Conservation (phyloP, 176 grass and related monocot genomes). For the Phragmites australis region DNA sequence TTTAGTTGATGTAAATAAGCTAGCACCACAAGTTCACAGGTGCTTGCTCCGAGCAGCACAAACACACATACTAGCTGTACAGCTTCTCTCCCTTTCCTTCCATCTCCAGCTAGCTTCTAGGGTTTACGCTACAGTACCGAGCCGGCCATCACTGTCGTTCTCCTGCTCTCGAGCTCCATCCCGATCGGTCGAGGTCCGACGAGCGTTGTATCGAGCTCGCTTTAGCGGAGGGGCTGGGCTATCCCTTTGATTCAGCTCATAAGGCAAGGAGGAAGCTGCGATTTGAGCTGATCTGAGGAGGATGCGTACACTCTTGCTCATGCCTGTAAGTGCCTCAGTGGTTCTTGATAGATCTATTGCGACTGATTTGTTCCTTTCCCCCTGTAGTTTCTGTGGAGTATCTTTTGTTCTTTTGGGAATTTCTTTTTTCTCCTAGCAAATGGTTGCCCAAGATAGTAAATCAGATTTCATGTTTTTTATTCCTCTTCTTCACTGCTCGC, state of each 20-base stretch:
- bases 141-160: neutral
- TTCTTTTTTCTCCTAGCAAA: neutral
- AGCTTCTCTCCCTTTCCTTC: constrained; percentile 15
- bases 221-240: neutral
- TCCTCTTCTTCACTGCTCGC: neutral
- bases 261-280: neutral
- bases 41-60: constrained; percentile 14
- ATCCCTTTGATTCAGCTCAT: neutral
- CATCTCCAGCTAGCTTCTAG: constrained; percentile 20
- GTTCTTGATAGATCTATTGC: constrained; percentile 22
- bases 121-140: constrained; percentile 19
- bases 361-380: neutral
- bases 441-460: neutral
- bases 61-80: neutral
- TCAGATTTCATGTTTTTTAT: neutral
- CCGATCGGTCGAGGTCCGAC: neutral
- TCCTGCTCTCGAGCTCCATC: neutral
- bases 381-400: neutral
- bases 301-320: neutral
- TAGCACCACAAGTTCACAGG: constrained; percentile 24
- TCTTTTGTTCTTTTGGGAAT: neutral
- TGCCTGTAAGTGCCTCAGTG: constrained; percentile 47
- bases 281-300: neutral
- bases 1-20: constrained; percentile 27
- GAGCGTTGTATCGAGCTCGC: neutral